Conservation (phyloP, 1,284 basidiomycete species). For the Trichosporon ovoides region DNA sequence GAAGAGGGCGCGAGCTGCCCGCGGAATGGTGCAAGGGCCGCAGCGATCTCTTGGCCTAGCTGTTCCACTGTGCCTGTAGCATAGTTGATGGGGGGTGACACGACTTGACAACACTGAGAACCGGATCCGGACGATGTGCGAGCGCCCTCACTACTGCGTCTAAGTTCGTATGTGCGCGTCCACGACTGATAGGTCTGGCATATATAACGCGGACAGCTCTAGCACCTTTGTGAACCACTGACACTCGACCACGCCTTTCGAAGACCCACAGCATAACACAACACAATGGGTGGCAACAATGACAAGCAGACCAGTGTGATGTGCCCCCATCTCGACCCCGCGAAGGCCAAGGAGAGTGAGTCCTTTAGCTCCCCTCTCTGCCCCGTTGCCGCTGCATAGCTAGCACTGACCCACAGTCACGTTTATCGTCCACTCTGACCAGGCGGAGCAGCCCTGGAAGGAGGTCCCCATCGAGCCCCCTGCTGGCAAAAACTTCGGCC, state of each 20-base stretch:
- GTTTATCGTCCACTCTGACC: not conserved
- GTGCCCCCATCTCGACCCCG: not conserved
- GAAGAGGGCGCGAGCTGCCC: no score
- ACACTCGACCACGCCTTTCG: no score
- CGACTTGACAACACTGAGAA: not conserved
- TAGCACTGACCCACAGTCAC: not conserved
- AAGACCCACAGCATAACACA: not conserved
- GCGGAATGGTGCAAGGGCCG: no score
- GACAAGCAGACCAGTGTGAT: not conserved
- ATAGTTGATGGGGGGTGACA: not conserved
- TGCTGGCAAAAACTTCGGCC: not conserved
- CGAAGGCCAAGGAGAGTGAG: conserved; percentile 1
- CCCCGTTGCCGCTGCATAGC: not conserved
- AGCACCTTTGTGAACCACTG: no score
- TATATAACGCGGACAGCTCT: no score
- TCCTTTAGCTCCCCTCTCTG: no score
- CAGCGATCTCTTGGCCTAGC: no score
- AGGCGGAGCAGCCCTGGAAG: not conserved
- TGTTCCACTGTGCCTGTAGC: no score
- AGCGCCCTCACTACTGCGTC: no score
- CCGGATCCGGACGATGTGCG: no score
- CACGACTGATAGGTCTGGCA: no score
- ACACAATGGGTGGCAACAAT: not conserved
- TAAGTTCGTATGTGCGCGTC: no score
- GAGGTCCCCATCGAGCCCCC: not conserved